Conservation (phyloP, 441 rosid genomes). For the Breynia disticha region DNA sequence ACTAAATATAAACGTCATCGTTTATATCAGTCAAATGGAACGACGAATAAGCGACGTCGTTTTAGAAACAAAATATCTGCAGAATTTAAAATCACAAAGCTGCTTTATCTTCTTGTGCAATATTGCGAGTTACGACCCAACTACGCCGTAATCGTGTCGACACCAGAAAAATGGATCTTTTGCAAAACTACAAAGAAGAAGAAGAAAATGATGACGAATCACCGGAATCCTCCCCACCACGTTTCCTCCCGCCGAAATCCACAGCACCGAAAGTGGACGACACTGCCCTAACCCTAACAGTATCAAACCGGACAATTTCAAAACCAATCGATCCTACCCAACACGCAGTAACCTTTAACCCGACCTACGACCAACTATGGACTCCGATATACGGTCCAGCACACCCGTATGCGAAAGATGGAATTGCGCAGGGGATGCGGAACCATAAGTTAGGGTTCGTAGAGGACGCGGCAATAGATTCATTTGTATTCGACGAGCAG, state of each 20-base stretch:
- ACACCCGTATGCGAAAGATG: slow-evolving; percentile 92
- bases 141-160: no score
- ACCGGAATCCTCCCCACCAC: slow-evolving; percentile 80
- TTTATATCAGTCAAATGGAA: no score
- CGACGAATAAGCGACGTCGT: no score
- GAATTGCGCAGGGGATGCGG: slow-evolving; percentile 93
- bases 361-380: slow-evolving; percentile 91
- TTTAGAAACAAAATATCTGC: no score
- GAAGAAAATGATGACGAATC: slow-evolving; percentile 36
- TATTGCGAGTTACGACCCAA: no score
- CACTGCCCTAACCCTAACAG: slow-evolving; percentile 75
- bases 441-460: slow-evolving; percentile 95
- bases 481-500: slow-evolving; percentile 91
- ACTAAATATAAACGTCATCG: no score
- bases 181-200: slow-evolving; percentile 34
- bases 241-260: slow-evolving; percentile 63
- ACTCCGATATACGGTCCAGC: slow-evolving; percentile 85
- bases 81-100: no score
- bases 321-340: slow-evolving; percentile 80
- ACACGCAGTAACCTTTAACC: slow-evolving; percentile 67
- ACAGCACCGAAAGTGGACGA: slow-evolving; percentile 88
- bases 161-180: slow-evolving; percentile 67
- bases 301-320: slow-evolving; percentile 38
- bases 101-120: no score
- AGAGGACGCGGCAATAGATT: slow-evolving; percentile 78